Base-by-base conservation (phyloP, 2,329 filamentous ascomycete species). In the Botrytis elliptica region DNA sequence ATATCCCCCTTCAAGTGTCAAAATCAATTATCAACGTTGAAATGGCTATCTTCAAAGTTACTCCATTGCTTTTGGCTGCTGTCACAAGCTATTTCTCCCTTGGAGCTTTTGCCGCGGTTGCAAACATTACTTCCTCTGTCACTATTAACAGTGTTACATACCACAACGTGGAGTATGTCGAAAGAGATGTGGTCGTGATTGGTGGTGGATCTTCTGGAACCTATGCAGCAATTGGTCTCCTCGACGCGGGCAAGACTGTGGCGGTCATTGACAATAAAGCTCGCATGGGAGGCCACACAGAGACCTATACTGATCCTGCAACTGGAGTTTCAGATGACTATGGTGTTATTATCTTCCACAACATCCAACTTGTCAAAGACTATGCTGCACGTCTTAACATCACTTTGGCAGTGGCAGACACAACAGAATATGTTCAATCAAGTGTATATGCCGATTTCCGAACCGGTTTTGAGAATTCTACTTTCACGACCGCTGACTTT, bases 151-250 rank as follows among this genome's bases (percentile, higher is more conserved):
- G n/a, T 49, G 29, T 44, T 14, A 29, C 14, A 25, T 67, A 72
- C 63, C 10, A 60, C 3, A 55, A 52, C 20, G 52, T 44, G 14
- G 42, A 72, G 5, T 16, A 25, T 29, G 38, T 72, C 25, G 14
- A 57, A 22, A 67, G 65, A 22, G 82, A 84, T 76, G 79, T 83
- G 38, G 75, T 74, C 38, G 75, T 84, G 16, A 76, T 84, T 46
- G 82, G 83, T 10, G 82, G 81, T n/a, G 83, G 82, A 33, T 77
- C 81, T 4, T 76, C 79, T 1, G 82, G 82, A 14, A 81, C 82
- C 5, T 82, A 83, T 73, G 79, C 81, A 1, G 82, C 81, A 10
- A 77, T 84, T 42, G 75, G 76, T 3, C 76, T 84, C 0, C 22
- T 72, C 14, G 82, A 83, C 67, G 64, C 75, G 57, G 75, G 76